Percentiles rank a stretch among this genome's conserved stretches.
Evolutionary conservation across 2,329 filamentous ascomycete genomes (phyloP).

Genomic region (Xylaria sp.): DNA sequence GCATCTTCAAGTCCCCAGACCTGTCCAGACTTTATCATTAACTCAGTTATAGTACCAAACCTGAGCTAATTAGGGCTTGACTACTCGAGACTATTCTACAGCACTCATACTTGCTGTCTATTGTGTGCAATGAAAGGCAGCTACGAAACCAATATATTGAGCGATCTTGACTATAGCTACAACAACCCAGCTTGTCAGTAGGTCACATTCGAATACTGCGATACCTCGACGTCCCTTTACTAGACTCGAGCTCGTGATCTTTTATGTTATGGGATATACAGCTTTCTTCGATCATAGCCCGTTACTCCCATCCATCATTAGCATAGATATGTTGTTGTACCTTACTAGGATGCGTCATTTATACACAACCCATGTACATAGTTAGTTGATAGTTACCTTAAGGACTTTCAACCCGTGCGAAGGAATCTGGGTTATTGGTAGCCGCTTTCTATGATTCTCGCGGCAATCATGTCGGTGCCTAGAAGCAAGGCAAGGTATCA

Average conservation of each 20-base stretch:
- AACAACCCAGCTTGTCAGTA: background rate
- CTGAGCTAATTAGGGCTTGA: background rate
- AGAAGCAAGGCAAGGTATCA: no score
- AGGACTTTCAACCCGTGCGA: background rate
- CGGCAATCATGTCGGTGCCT: background rate
- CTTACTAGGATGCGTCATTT: background rate
- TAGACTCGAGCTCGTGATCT: background rate
- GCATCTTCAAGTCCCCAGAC: background rate
- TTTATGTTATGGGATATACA: background rate
- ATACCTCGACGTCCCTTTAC: background rate
- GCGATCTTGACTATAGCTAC: background rate
- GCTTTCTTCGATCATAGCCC: background rate
- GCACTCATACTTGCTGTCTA: background rate
- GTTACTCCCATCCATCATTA: background rate
- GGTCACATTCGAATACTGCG: background rate
- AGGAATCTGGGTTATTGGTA: background rate
- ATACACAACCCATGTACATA: background rate
- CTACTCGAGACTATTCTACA: background rate
- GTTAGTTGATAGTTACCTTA: background rate
- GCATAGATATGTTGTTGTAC: background rate
- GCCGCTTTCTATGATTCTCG: background rate
- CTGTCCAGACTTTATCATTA: background rate
- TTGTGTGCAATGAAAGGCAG: background rate
- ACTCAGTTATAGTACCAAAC: background rate
- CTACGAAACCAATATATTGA: background rate